Conservation (phyloP, 768 basidiomycete genomes). For the Amanita molliuscula region DNA sequence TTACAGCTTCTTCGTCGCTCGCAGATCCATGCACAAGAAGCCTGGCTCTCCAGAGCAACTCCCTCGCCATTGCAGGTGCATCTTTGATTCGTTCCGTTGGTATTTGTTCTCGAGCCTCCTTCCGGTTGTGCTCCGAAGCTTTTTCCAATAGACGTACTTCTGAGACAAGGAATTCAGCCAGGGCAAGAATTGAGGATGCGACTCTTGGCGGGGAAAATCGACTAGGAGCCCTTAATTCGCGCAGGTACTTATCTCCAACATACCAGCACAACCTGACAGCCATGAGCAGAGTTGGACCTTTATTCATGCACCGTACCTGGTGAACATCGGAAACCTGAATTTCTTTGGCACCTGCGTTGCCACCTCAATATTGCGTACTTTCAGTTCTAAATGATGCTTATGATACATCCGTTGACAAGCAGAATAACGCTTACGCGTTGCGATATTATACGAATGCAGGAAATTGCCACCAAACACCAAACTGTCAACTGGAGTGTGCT, state of each 20-base stretch:
- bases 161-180: constrained; percentile 72
- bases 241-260: constrained; percentile 71
- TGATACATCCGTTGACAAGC: not conserved
- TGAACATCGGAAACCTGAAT: constrained; percentile 79
- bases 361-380: constrained; percentile 86
- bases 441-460: constrained; percentile 84
- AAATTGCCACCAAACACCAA: constrained; percentile 98
- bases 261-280: constrained; percentile 79
- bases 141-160: constrained; percentile 68
- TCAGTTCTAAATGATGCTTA: constrained; percentile 47
- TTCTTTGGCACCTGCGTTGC: constrained; percentile 88
- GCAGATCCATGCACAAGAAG: constrained; percentile 41
- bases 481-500: constrained; percentile 89
- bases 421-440: constrained; percentile 53
- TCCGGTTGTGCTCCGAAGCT: constrained; percentile 59
- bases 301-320: constrained; percentile 38
- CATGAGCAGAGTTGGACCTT: not conserved
- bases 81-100: constrained; percentile 79
- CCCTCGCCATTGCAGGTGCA: constrained; percentile 68
- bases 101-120: constrained; percentile 72
- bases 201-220: constrained; percentile 38
- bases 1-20: constrained; percentile 57
- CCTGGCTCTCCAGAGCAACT: constrained; percentile 76
- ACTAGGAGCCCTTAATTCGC: constrained; percentile 50
- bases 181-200: constrained; percentile 55